Evolutionary conservation across 768 basidiomycete genomes (phyloP).

Genomic region (Boletus sensibilis): DNA sequence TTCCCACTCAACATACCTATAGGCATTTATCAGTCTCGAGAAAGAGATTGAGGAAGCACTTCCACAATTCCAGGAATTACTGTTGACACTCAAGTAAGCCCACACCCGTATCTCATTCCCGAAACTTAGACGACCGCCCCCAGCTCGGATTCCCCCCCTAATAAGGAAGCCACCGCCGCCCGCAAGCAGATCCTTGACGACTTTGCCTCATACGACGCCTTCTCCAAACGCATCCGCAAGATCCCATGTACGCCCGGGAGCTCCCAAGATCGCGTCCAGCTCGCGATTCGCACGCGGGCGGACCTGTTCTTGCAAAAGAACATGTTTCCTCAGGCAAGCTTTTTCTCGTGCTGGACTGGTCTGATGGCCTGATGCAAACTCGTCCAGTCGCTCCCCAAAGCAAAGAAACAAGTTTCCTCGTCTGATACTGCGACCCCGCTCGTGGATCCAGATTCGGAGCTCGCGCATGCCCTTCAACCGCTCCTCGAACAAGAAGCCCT

Average conservation of each 20-base stretch:
- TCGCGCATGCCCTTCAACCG: constrained; percentile 78
- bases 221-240: constrained; percentile 80
- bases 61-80: constrained; percentile 85
- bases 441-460: constrained; percentile 65
- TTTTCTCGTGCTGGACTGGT: background rate
- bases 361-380: background rate
- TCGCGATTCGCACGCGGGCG: constrained; percentile 74
- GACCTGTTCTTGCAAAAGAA: constrained; percentile 84
- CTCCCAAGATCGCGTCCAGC: constrained; percentile 82
- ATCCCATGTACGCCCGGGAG: constrained; percentile 65
- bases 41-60: constrained; percentile 86
- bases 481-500: constrained; percentile 92
- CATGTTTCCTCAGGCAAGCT: constrained; percentile 58
- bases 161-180: constrained; percentile 63
- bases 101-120: constrained; percentile 10
- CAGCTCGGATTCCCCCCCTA: constrained; percentile 50
- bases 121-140: background rate
- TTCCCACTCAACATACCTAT: constrained; percentile 1
- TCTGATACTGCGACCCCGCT: constrained; percentile 22
- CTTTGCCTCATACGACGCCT: constrained; percentile 84
- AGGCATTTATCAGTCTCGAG: constrained; percentile 76
- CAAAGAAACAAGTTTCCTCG: constrained; percentile 33
- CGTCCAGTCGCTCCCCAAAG: constrained; percentile 48
- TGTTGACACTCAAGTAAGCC: constrained; percentile 63
- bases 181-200: constrained; percentile 83